Base-by-base conservation (phyloP, 78 protist genomes). In the Diacronema lutheri region DNA sequence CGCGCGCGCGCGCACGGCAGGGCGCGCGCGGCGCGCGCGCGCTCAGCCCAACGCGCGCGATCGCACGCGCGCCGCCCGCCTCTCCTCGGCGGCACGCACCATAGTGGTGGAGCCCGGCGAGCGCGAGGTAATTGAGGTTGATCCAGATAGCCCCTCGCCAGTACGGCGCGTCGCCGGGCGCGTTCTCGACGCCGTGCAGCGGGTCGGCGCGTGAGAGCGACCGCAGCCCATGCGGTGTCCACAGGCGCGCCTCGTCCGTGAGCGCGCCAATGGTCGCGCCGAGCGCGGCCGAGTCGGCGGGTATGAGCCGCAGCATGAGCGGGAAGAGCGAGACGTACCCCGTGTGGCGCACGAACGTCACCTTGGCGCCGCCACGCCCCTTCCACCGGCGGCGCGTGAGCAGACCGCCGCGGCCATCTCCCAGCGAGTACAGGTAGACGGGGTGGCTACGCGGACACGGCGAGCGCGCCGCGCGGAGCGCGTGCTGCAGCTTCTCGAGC, bases 101-200 rank as follows among this genome's bases (percentile, higher is more conserved):
- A 56, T 38, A 81, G 58, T n/a, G 64, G 44, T 25, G 74, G 20
- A 87, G 77, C n/a, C 81, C 90, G 10, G 46, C 74, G 86, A 94
- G 86, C n/a, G 84, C 81, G 21, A 96, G 55, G 89, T 95, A 97
- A 89, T 97, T 96, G 82, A 96, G 38, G 89, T 96, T 96, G 68
- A 97, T 61, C 99, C 98, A 96, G 56, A 97, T 82, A 0, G 97
- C 87, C 1, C 99, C 98, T 11, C 96, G 71, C 98, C 99, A 97
- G 88, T 96, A 93, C 19, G 83, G 79, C 79, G 9, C 58, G 57
- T 71, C 79, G 58, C 79, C 84, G 11, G 69, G 84, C 50, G 71
- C 69, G 81, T 93, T 88, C 58, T 89, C 95, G 26, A 85, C 46
- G 12, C 87, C 88, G 38, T 95, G 86, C 76, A 60, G 93, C n/a